Base-by-base conservation (phyloP, 2,329 filamentous ascomycete genomes). In the Venturia carpophila region DNA sequence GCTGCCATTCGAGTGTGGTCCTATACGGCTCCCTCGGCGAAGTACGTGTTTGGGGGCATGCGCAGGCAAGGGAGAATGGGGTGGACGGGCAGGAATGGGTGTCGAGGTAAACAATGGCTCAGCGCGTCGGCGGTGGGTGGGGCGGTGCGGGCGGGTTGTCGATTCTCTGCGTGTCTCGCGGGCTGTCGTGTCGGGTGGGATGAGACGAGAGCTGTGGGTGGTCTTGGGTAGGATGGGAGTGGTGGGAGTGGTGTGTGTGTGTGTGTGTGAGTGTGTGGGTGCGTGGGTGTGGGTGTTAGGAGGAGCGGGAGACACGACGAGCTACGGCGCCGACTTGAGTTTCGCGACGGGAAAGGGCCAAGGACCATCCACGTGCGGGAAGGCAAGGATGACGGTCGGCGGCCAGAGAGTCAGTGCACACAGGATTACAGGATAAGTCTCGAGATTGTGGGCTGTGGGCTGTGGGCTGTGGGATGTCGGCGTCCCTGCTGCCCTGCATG, bases 71-170 rank as follows among this genome's bases (percentile, higher is more conserved):
- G 27, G 30, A 58, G 30, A 27, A 37, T 15, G 49, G 27, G 49
- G 5, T 17, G 11, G 49, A 21, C 19, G 17, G 52, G 52, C 52
- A 58, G 52, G 52, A 58, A 58, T 39, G 52, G 30, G 52, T 58
- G 52, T 58, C 52, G 52, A 58, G 52, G 52, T 58, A 58, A 58
- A 58, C 52, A 58, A 58, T 58, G 52, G 52, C 52, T 58, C 27
- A 11, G 52, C 52, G 52, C 52, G 52, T 58, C 52, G 27, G 52
- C 37, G 30, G 27, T n/a, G 15, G 52, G 2, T 4, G 30, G 3
- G 52, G 27, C 52, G 15, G 30, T 58, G 17, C 52, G 52, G 52
- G 30, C 27, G 6, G 3, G 19, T 19, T 9, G 15, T 58, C 27
- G 52, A 21, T n/a, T 19, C 27, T 34, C 30, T 17, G 30, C 27